Evolutionary conservation across 1,284 basidiomycete species (phyloP).

Genomic region (Acaromyces ingoldii): DNA sequence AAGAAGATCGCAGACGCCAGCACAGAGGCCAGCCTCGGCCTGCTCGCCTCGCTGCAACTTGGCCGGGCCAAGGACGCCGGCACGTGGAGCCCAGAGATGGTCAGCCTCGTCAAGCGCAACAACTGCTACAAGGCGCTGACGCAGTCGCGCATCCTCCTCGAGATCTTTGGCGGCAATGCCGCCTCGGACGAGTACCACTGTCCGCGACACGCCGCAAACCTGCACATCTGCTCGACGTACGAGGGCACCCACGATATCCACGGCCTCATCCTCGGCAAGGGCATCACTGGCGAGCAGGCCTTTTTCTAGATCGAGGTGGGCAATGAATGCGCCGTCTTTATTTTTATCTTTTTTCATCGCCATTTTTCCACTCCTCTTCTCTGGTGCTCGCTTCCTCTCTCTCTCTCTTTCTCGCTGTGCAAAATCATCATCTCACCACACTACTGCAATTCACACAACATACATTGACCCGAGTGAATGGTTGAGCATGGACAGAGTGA

Average conservation of each 20-base stretch:
- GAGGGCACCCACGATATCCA: constrained; percentile 43
- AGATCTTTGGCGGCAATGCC: constrained; percentile 39
- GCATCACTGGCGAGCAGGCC: constrained; percentile 77
- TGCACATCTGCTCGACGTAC: constrained; percentile 42
- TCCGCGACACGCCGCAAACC: constrained; percentile 34
- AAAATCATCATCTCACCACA: too few species aligned
- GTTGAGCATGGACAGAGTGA: too few species aligned
- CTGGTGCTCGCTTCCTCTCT: too few species aligned
- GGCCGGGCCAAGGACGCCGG: constrained; percentile 82
- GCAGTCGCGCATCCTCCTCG: constrained; percentile 23
- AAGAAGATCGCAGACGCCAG: constrained; percentile 93
- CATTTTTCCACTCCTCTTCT: too few species aligned
- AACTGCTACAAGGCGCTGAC: constrained; percentile 80
- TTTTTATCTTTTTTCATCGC: too few species aligned
- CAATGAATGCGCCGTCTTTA: too few species aligned
- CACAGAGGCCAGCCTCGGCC: constrained; percentile 75
- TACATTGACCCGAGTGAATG: too few species aligned
- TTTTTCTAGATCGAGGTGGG: constrained; percentile 57
- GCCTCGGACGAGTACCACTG: constrained; percentile 51
- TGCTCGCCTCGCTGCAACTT: constrained; percentile 66
- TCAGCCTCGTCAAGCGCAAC: constrained; percentile 90
- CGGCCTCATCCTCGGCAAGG: constrained; percentile 71
- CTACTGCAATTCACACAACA: too few species aligned
- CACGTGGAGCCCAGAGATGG: constrained; percentile 71
- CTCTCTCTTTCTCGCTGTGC: too few species aligned